Conservation (phyloP, 192 early-diverging fungal species). For the Umbelopsis sp. region DNA sequence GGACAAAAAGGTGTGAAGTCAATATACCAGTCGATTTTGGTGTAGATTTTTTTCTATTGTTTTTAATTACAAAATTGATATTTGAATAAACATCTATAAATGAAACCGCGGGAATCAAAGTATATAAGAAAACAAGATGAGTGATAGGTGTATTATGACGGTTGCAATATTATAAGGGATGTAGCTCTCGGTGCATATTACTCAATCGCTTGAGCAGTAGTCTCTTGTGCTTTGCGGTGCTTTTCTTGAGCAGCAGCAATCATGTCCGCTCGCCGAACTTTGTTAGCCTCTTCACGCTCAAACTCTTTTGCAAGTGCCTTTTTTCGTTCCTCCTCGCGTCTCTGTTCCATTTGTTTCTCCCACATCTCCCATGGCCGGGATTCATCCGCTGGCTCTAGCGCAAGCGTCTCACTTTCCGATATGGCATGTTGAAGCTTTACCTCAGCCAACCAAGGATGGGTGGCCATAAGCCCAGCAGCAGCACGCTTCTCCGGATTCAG, state of each 20-base stretch:
- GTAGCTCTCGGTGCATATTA: too few species aligned
- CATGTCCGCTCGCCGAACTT: constrained; percentile 13
- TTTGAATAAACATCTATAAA: too few species aligned
- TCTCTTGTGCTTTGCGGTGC: constrained; percentile 9
- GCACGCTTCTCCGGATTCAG: constrained; percentile 30
- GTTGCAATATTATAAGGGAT: too few species aligned
- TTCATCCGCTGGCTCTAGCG: not conserved
- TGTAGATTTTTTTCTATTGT: too few species aligned
- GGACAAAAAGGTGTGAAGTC: not conserved
- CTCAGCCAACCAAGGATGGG: constrained; percentile 30
- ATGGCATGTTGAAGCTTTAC: constrained; percentile 18
- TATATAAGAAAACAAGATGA: too few species aligned
- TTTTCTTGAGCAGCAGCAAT: constrained; percentile 21
- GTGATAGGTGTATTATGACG: not conserved
- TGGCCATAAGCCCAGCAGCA: constrained; percentile 28
- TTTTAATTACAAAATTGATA: too few species aligned
- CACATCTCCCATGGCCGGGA: constrained; percentile 7
- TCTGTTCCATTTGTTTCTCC: constrained; percentile 15
- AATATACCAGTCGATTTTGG: too few species aligned
- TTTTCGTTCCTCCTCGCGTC: constrained; percentile 9
- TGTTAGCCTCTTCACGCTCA: constrained; percentile 9
- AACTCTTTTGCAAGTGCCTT: not conserved
- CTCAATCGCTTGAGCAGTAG: not conserved
- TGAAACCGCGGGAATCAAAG: too few species aligned
- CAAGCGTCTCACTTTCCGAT: not conserved